These are phyloP conservation scores for Tympanopsis confertula DNA, from an alignment of 2,329 filamentous ascomycete species.

Conservation along the genomic window DNA sequence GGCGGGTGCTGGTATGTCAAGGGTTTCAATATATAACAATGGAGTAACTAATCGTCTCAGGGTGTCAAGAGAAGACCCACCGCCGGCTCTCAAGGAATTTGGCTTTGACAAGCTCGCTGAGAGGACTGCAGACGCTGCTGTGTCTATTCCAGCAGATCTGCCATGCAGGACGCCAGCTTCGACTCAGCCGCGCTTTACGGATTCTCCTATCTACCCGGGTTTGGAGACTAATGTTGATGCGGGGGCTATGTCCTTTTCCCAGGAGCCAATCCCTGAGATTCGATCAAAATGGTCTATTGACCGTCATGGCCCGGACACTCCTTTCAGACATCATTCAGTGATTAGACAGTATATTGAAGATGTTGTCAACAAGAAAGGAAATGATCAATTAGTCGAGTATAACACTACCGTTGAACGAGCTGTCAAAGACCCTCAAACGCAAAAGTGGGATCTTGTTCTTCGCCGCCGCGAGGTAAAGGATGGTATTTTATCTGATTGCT, in stretches of 20 bases:
- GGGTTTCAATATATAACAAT: neutral
- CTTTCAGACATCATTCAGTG: constrained; percentile 49
- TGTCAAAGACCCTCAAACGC: constrained; percentile 35
- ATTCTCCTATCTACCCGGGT: constrained; percentile 48
- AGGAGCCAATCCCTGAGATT: constrained; percentile 37
- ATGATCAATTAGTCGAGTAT: constrained; percentile 38
- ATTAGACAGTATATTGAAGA: constrained; percentile 40
- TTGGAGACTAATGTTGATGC: constrained; percentile 55
- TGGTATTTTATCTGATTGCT: constrained; percentile 32
- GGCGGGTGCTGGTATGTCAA: constrained; percentile 47
- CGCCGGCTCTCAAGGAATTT: constrained; percentile 20
- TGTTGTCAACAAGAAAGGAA: constrained; percentile 37
- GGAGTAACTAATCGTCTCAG: constrained; percentile 9
- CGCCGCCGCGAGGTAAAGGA: constrained; percentile 15
- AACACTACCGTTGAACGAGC: constrained; percentile 50
- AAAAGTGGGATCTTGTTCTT: constrained; percentile 38
- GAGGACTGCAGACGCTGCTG: constrained; percentile 34
- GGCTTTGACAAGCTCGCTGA: constrained; percentile 32
- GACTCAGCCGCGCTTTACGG: constrained; percentile 34
- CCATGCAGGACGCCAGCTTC: constrained; percentile 31
- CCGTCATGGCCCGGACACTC: constrained; percentile 42
- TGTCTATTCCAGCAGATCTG: constrained; percentile 30
- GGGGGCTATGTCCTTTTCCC: constrained; percentile 46
- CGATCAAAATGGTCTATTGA: constrained; percentile 25
- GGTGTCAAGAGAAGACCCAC: constrained; percentile 9